phyloP scores from a whole-genome alignment of 225 moss, liverwort and hornwort genomes.

The Bryoerythrophyllum caledonicum region DNA sequence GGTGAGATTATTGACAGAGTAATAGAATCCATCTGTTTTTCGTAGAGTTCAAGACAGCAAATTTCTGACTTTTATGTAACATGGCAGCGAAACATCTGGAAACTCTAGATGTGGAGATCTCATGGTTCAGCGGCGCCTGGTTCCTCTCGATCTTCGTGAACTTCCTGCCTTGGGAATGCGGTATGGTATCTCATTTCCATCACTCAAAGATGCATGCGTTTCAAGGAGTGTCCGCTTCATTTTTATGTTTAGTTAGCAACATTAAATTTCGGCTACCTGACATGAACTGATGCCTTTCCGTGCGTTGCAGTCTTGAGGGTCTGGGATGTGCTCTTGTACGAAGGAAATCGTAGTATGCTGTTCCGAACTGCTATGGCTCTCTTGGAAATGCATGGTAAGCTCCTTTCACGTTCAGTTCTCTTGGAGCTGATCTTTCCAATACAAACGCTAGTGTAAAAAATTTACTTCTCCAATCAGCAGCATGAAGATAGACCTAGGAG shows the following conservation, averaged over 20 bases:
- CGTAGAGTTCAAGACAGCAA: neutral
- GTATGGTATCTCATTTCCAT: slow-evolving; percentile 31
- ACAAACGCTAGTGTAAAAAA: neutral
- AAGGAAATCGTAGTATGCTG: slow-evolving; percentile 59
- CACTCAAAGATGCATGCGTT: neutral
- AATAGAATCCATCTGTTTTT: neutral
- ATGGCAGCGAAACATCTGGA: slow-evolving; percentile 50
- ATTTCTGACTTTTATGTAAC: slow-evolving; percentile 20
- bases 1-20: slow-evolving; percentile 46
- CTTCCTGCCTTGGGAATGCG: slow-evolving; percentile 54
- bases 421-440: too few relatives aligned
- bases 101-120: slow-evolving; percentile 47
- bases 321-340: slow-evolving; percentile 58
- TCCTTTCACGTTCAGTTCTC: neutral
- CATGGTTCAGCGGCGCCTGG: slow-evolving; percentile 60
- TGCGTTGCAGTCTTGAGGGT: slow-evolving; percentile 57
- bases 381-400: slow-evolving; percentile 57
- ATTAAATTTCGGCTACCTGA: neutral
- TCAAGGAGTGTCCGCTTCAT: neutral
- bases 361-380: slow-evolving; percentile 55
- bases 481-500: neutral
- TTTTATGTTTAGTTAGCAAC: neutral
- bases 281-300: slow-evolving; percentile 16
- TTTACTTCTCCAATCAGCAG: neutral
- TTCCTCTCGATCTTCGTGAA: slow-evolving; percentile 60